Percentiles rank a stretch among this genome's conserved stretches.
Conservation (phyloP, 2,329 filamentous ascomycete genomes). For the Myotisia sp. region DNA sequence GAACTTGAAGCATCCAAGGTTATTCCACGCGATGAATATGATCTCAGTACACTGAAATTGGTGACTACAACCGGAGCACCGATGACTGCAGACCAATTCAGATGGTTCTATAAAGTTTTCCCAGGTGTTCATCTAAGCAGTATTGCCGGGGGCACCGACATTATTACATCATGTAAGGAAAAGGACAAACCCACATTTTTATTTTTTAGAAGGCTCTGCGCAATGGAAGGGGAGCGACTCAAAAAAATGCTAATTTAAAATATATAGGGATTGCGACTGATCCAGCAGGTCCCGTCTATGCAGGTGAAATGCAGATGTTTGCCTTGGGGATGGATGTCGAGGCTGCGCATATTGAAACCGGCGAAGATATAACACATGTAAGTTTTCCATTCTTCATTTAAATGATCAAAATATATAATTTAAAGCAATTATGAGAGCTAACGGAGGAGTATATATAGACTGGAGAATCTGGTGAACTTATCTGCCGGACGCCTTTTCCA, state of each 20-base stretch:
- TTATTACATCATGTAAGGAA: conserved; percentile 28
- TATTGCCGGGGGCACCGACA: conserved; percentile 36
- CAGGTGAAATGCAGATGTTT: conserved; percentile 34
- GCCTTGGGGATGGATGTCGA: conserved; percentile 36
- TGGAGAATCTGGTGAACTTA: conserved; percentile 32
- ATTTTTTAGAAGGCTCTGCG: background rate
- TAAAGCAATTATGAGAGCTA: conserved; percentile 4
- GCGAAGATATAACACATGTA: conserved; percentile 20
- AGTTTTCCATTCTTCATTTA: background rate
- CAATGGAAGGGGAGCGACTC: background rate
- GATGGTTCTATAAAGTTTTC: conserved; percentile 34
- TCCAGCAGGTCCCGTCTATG: conserved; percentile 29
- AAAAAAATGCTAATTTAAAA: no score
- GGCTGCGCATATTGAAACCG: conserved; percentile 28
- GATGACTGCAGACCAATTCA: conserved; percentile 29
- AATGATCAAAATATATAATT: background rate
- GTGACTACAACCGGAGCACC: conserved; percentile 35
- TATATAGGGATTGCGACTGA: conserved; percentile 24
- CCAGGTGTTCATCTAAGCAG: conserved; percentile 28
- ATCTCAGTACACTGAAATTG: conserved; percentile 27
- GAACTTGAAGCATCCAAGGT: conserved; percentile 26
- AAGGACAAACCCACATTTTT: no score
- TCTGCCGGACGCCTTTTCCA: conserved; percentile 34
- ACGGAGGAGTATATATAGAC: conserved; percentile 3
- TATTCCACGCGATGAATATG: conserved; percentile 24